Conservation (phyloP, 2,329 filamentous ascomycete species). For the Didymella sp. region DNA sequence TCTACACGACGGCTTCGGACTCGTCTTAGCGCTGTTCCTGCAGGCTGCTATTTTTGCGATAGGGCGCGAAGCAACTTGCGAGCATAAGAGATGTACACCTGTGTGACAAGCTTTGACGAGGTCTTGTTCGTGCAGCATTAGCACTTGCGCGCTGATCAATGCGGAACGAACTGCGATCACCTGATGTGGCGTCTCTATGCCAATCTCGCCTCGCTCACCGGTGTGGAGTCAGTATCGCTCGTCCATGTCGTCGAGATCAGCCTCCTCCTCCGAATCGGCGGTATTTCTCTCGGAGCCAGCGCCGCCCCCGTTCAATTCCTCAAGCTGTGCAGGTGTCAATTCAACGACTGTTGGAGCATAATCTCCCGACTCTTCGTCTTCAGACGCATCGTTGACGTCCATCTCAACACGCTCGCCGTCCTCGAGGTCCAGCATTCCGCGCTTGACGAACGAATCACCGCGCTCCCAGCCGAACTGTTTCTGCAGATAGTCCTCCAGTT, state of each 20-base stretch:
- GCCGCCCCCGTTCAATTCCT: conserved; percentile 43
- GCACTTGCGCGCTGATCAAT: neutral
- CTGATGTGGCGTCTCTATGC: neutral
- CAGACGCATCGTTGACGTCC: conserved; percentile 61
- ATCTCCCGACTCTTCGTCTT: conserved; percentile 69
- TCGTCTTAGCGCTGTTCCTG: conserved; percentile 19
- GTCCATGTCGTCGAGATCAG: conserved; percentile 50
- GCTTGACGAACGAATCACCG: conserved; percentile 60
- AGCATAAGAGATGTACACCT: neutral
- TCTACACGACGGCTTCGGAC: conserved; percentile 15
- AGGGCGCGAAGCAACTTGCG: conserved; percentile 17
- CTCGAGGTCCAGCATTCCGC: conserved; percentile 66
- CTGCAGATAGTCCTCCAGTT: conserved; percentile 62
- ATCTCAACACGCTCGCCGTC: conserved; percentile 69
- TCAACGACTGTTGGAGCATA: conserved; percentile 69
- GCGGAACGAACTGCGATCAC: neutral
- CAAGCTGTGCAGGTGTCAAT: conserved; percentile 53
- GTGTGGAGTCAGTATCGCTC: conserved; percentile 39
- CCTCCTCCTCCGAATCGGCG: conserved; percentile 48
- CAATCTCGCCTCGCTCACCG: conserved; percentile 9
- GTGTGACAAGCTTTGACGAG: neutral
- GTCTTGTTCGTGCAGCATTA: neutral
- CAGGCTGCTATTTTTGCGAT: conserved; percentile 33
- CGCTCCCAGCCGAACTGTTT: conserved; percentile 66
- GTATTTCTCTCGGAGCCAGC: conserved; percentile 23